Base-by-base conservation (phyloP, 306 rosid species). In the Mimosa pudica region DNA sequence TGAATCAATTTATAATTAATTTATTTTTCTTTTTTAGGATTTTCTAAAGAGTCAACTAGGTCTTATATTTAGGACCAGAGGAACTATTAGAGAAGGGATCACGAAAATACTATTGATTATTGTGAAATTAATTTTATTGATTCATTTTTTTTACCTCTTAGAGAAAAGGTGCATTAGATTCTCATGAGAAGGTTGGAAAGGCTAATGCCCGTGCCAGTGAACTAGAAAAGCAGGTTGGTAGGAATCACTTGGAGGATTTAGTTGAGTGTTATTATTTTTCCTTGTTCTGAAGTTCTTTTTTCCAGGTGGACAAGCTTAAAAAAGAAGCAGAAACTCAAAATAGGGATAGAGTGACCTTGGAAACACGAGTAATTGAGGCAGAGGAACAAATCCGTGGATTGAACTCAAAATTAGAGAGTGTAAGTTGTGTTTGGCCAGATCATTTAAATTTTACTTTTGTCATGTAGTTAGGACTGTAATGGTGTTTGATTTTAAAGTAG, bases 201-300 rank as follows among this genome's bases (percentile, higher is more conserved):
- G 96, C 90, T 69, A 81, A 84, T 89, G 92, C 90, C 44, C 93
- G 87, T 36, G 88, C 92, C 54, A 81, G 78, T 73, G 89, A 86
- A 86, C 79, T 91, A 63, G 93, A 87, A 81, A 87, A 85, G 54
- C 87, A 87, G 96, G 96, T 85, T 14, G 77, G 90, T 45, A 62
- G 67, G 66, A 61, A 11, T 32, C 13, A 16, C 66, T 18, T 77
- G 42, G 62, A 51, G 20, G 75, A 11, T 81, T 32, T 44, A 20
- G 10, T 41, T 48, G 18, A 12, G 6, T 36, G 16, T 47, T 52
- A 70, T 74, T 30, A 58, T 51, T 68, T 70, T 24, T 62, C 38
- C 60, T 35, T 73, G 36, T 10, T 58, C 66, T 49, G 3, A 44
- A 30, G 16, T 62, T 72, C 65, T 44, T 36, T 66, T 38, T 16